Evolutionary conservation across 1,284 basidiomycete species (phyloP).

Genomic region (Athelia sp.): DNA sequence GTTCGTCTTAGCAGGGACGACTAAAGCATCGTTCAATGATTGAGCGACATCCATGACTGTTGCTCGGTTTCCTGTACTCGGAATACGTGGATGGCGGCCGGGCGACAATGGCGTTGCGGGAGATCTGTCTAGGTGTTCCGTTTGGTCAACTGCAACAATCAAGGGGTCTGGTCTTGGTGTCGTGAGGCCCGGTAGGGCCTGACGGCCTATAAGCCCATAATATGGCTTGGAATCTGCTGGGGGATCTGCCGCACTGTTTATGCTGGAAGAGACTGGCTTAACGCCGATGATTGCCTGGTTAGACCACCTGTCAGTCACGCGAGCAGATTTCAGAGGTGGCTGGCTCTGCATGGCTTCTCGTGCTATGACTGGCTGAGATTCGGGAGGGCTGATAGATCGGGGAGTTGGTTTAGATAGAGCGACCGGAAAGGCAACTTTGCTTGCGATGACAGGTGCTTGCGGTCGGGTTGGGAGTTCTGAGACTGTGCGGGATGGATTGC

Average conservation of each 20-base stretch:
- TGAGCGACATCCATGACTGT: constrained; percentile 76
- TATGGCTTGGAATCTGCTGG: constrained; percentile 7
- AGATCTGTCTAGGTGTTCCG: constrained; percentile 5
- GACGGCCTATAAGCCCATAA: constrained; percentile 24
- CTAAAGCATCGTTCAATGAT: constrained; percentile 38
- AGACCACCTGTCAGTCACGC: not conserved
- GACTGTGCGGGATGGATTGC: constrained; percentile 13
- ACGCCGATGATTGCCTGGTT: constrained; percentile 1
- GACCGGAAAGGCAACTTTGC: not conserved
- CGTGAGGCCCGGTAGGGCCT: constrained; percentile 34
- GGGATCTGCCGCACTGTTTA: constrained; percentile 6
- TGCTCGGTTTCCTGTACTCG: constrained; percentile 63
- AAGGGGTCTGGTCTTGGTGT: constrained; percentile 5
- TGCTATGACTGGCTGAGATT: not conserved
- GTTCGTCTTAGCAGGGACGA: not conserved
- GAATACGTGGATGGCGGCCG: constrained; percentile 45
- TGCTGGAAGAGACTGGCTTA: constrained; percentile 8
- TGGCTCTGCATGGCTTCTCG: not conserved
- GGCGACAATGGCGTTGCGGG: constrained; percentile 17
- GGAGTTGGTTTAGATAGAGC: too few relatives aligned
- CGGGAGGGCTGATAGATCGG: not conserved
- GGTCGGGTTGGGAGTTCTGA: not conserved
- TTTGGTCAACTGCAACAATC: constrained; percentile 2
- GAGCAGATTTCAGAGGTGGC: not conserved
- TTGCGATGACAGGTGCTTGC: not conserved